A percentile compares a stretch with the other conserved stretches of the same genome.
phyloP scores from a whole-genome alignment of 768 basidiomycete species.

The Panaeolus cyanescens region DNA sequence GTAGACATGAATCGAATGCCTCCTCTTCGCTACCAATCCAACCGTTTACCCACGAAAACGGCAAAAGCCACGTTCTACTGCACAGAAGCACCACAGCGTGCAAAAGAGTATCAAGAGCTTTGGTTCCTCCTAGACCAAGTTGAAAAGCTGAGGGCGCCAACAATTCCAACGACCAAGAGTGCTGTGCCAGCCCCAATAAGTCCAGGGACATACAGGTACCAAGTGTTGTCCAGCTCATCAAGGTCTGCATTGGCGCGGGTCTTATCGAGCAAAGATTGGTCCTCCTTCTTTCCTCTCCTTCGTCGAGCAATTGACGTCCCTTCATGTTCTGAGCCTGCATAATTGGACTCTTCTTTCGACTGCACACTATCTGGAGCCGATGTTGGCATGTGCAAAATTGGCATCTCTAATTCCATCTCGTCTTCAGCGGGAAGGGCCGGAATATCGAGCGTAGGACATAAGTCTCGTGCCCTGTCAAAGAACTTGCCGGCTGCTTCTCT shows the following conservation, averaged over 20 bases:
- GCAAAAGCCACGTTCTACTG: conserved; percentile 1
- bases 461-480: conserved; percentile 66
- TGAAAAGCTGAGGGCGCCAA: conserved; percentile 78
- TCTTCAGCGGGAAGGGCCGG: conserved; percentile 61
- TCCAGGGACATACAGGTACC: conserved; percentile 81
- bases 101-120: conserved; percentile 42
- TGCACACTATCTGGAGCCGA: conserved; percentile 36
- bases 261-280: conserved; percentile 43
- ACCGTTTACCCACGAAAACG: background rate
- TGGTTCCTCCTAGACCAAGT: conserved; percentile 68
- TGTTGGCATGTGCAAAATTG: conserved; percentile 55
- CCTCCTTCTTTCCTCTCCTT: conserved; percentile 61
- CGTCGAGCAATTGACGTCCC: conserved; percentile 39
- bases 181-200: conserved; percentile 86
- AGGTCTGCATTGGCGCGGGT: conserved; percentile 45
- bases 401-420: conserved; percentile 66
- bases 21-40: background rate
- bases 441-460: conserved; percentile 68
- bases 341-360: conserved; percentile 34
- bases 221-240: conserved; percentile 68
- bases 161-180: conserved; percentile 73
- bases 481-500: conserved; percentile 69
- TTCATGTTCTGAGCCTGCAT: conserved; percentile 37
- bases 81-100: too few relatives aligned
- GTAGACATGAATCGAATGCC: background rate